A percentile compares a stretch with the other conserved stretches of the same genome.
These are phyloP conservation scores for Eutrema heterophyllum DNA, from an alignment of 345 rosid genomes.

Conservation along the genomic window DNA sequence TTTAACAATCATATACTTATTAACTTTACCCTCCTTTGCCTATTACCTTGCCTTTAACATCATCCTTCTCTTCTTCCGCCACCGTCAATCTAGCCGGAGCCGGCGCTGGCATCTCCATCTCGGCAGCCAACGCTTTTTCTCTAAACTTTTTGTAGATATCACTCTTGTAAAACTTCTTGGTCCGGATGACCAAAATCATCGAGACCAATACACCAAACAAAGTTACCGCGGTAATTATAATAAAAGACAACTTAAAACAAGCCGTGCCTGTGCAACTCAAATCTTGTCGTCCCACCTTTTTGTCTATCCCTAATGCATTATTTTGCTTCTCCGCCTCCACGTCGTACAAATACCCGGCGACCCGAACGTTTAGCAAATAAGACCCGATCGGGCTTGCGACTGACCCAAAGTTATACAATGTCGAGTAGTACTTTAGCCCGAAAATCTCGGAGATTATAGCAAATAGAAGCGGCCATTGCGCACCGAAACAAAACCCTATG, in stretches of 20 bases:
- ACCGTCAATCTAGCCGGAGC: neutral
- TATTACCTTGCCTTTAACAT: slow-evolving; percentile 6
- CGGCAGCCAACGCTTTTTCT: slow-evolving; percentile 19
- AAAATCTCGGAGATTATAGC: slow-evolving; percentile 53
- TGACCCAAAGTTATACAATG: slow-evolving; percentile 41
- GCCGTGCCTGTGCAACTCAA: slow-evolving; percentile 37
- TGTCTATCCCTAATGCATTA: slow-evolving; percentile 18
- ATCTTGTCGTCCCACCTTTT: slow-evolving; percentile 26
- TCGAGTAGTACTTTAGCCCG: slow-evolving; percentile 52
- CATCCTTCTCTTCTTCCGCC: slow-evolving; percentile 12
- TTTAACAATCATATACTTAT: slow-evolving; percentile 1
- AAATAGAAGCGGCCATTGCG: slow-evolving; percentile 42
- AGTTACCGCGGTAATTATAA: slow-evolving; percentile 39
- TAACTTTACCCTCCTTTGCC: slow-evolving; percentile 8
- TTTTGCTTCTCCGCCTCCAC: slow-evolving; percentile 39
- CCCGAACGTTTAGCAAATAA: slow-evolving; percentile 41
- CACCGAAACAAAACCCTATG: slow-evolving; percentile 51
- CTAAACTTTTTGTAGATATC: slow-evolving; percentile 49
- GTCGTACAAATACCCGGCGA: slow-evolving; percentile 50
- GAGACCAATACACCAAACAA: slow-evolving; percentile 43
- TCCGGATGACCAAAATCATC: slow-evolving; percentile 41
- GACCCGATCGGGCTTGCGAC: slow-evolving; percentile 47
- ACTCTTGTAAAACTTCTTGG: slow-evolving; percentile 41
- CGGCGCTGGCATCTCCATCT: slow-evolving; percentile 13
- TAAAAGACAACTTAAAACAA: slow-evolving; percentile 41